Percentiles rank a stretch among this genome's conserved stretches.
Evolutionary conservation across 2,329 filamentous ascomycete species (phyloP).

Genomic region (Talaromyces sp.): DNA sequence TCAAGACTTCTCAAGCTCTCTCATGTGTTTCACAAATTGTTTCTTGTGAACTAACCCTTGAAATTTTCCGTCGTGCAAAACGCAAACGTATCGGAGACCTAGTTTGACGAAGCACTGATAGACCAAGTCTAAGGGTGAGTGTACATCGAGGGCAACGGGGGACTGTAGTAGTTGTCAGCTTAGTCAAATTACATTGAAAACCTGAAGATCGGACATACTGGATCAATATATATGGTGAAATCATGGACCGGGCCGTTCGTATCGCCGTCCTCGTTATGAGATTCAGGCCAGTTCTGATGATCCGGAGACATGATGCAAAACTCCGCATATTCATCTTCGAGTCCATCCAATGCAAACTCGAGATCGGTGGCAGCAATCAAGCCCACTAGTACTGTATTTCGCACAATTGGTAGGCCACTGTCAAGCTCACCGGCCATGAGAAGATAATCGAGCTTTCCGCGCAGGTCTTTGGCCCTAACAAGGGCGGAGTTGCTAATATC

Average conservation of each 20-base stretch:
- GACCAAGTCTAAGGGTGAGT: slow-evolving; percentile 87
- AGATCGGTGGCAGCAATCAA: slow-evolving; percentile 91
- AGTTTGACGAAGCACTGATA: slow-evolving; percentile 97
- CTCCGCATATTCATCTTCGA: slow-evolving; percentile 66
- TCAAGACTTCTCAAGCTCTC: slow-evolving; percentile 44
- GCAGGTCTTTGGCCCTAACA: slow-evolving; percentile 70
- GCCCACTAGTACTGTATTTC: slow-evolving; percentile 75
- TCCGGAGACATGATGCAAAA: slow-evolving; percentile 78
- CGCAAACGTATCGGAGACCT: slow-evolving; percentile 87
- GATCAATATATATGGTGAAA: slow-evolving; percentile 88
- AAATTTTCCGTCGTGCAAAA: slow-evolving; percentile 77
- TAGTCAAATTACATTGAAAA: slow-evolving; percentile 1
- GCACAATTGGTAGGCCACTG: slow-evolving; percentile 81
- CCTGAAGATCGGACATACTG: slow-evolving; percentile 49
- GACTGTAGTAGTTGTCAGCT: slow-evolving; percentile 50
- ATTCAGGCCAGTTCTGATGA: slow-evolving; percentile 8
- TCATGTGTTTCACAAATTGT: slow-evolving; percentile 90
- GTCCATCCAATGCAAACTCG: slow-evolving; percentile 83
- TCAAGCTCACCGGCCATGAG: slow-evolving; percentile 87
- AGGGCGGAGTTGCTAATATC: slow-evolving; percentile 82
- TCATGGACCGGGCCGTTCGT: slow-evolving; percentile 63
- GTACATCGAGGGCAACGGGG: slow-evolving; percentile 81
- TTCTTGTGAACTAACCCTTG: slow-evolving; percentile 97
- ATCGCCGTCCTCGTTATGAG: slow-evolving; percentile 46
- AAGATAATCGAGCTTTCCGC: slow-evolving; percentile 74